Conservation (phyloP, 148 eudicot species). For the Gaultheria prostrata region DNA sequence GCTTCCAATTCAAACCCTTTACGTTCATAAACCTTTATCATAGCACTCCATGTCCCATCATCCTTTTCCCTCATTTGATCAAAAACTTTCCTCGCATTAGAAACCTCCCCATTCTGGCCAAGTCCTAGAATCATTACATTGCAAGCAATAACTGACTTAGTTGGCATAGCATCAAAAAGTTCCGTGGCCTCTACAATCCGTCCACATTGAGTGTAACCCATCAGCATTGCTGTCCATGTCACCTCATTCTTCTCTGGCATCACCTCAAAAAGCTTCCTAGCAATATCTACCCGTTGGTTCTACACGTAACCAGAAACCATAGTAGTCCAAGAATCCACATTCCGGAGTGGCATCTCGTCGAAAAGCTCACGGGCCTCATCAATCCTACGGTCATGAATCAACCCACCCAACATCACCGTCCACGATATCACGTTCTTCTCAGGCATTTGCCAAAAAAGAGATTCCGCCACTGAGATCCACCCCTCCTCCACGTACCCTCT, state of each 20-base stretch:
- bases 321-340: constrained; percentile 49
- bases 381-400: constrained; percentile 31
- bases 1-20: constrained; percentile 44
- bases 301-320: constrained; percentile 40
- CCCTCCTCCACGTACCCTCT: constrained; percentile 48
- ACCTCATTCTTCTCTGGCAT: constrained; percentile 61
- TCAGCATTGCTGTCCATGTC: constrained; percentile 54
- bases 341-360: constrained; percentile 42
- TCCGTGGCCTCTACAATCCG: constrained; percentile 46
- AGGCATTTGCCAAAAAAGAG: constrained; percentile 38
- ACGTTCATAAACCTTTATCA: constrained; percentile 43
- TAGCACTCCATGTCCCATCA: constrained; percentile 51
- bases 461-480: constrained; percentile 29
- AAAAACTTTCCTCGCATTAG: constrained; percentile 39
- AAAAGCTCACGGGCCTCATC: constrained; percentile 42
- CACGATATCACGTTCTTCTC: constrained; percentile 45
- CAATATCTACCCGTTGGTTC: constrained; percentile 39
- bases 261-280: constrained; percentile 58
- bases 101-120: constrained; percentile 49
- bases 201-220: constrained; percentile 51
- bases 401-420: constrained; percentile 47
- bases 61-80: constrained; percentile 37
- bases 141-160: constrained; percentile 36
- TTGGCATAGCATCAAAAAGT: constrained; percentile 44
- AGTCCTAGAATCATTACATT: constrained; percentile 47